A percentile compares a stretch with the other conserved stretches of the same genome.
These are phyloP conservation scores for Trichophyton mentagrophytes DNA, from an alignment of 2,329 filamentous ascomycete species.

Conservation along the genomic window DNA sequence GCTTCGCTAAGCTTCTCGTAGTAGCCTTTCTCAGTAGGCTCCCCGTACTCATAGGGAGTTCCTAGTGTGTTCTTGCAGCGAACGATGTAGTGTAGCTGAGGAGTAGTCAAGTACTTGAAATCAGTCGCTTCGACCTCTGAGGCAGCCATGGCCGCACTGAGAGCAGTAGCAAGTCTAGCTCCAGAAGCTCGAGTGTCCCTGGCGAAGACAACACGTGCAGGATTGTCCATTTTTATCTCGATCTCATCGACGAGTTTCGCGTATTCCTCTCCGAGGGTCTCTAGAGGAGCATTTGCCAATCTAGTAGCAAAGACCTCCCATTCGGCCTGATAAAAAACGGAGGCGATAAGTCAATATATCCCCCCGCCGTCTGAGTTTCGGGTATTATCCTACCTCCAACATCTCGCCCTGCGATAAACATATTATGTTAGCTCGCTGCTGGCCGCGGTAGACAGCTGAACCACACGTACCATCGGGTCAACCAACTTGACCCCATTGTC, in stretches of 20 bases:
- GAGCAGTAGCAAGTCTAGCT: constrained; percentile 63
- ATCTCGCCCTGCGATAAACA: constrained; percentile 59
- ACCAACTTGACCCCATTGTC: constrained; percentile 95
- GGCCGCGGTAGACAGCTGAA: not conserved
- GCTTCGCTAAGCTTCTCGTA: constrained; percentile 82
- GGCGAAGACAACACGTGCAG: constrained; percentile 75
- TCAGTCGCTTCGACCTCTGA: constrained; percentile 64
- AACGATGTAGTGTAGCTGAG: constrained; percentile 94
- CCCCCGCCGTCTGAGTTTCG: constrained; percentile 3
- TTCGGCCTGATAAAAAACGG: constrained; percentile 42
- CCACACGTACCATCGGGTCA: constrained; percentile 62
- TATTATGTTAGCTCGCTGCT: constrained; percentile 12
- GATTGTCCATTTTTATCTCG: constrained; percentile 57
- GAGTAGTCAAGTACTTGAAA: constrained; percentile 85
- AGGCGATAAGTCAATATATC: constrained; percentile 4
- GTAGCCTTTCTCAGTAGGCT: constrained; percentile 80
- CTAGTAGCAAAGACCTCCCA: constrained; percentile 85
- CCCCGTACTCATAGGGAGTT: constrained; percentile 75
- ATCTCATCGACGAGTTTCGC: constrained; percentile 60
- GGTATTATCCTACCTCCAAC: constrained; percentile 55
- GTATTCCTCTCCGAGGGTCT: constrained; percentile 67
- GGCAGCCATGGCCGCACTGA: constrained; percentile 67
- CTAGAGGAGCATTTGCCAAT: constrained; percentile 70
- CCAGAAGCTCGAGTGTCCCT: constrained; percentile 90
- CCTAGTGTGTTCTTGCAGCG: constrained; percentile 88